These are phyloP conservation scores for Clitopilus passeckerianus DNA, from an alignment of 768 basidiomycete genomes.

Conservation along the genomic window DNA sequence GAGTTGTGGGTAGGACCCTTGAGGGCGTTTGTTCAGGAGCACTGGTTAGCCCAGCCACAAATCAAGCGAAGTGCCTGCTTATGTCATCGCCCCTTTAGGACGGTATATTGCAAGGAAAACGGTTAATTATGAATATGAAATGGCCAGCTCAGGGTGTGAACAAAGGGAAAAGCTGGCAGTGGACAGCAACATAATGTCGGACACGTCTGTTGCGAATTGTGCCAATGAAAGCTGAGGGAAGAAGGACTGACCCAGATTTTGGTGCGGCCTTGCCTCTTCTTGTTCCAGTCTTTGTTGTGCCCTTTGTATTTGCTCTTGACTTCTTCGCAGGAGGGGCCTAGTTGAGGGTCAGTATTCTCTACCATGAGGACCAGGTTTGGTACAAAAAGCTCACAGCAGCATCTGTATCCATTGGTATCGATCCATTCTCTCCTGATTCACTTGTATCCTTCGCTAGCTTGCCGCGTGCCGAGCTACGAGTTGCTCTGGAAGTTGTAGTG, in stretches of 20 bases:
- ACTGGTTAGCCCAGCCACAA: background rate
- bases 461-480: conserved; percentile 38
- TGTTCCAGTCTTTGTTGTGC: conserved; percentile 10
- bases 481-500: conserved; percentile 36
- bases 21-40: background rate
- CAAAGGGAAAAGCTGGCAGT: background rate
- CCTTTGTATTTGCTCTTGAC: conserved; percentile 20
- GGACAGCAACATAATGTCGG: background rate
- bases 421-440: conserved; percentile 21
- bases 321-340: conserved; percentile 34
- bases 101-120: background rate
- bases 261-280: conserved; percentile 12
- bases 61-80: background rate
- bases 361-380: background rate
- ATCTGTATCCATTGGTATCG: conserved; percentile 17
- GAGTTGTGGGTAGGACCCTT: background rate
- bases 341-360: background rate
- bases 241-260: conserved; percentile 9
- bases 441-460: conserved; percentile 21
- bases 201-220: background rate
- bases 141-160: background rate
- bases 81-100: background rate
- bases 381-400: background rate
- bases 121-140: background rate
- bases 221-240: background rate